Conservation (phyloP, 139 green algal species). For the Volvox africanus region DNA sequence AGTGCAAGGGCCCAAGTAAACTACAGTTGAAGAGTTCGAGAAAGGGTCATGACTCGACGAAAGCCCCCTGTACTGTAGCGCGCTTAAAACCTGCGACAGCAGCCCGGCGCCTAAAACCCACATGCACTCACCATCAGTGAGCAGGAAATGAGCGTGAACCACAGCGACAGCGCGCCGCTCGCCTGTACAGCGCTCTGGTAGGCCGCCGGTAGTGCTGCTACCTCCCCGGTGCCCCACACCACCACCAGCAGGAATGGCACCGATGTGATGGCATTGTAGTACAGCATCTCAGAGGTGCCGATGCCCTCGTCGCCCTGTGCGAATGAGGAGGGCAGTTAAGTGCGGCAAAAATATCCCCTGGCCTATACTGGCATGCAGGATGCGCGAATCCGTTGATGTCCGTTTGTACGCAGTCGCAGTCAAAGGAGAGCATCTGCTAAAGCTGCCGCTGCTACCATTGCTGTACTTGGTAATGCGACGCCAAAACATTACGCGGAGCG, state of each 20-base stretch:
- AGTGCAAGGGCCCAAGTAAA: neutral
- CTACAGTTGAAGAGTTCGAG: neutral
- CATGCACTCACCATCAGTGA: constrained; percentile 45
- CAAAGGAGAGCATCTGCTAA: too few relatives aligned
- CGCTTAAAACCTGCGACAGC: neutral
- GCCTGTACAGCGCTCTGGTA: neutral
- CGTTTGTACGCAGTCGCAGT: too few relatives aligned
- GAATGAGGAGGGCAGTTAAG: neutral
- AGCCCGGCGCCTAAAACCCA: neutral
- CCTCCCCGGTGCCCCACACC: constrained; percentile 64
- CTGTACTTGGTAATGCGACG: too few relatives aligned
- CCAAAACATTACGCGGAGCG: too few relatives aligned
- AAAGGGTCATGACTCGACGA: neutral
- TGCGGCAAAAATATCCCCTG: too few relatives aligned
- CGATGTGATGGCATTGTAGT: constrained; percentile 81
- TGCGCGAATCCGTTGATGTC: too few relatives aligned
- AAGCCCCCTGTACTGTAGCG: neutral
- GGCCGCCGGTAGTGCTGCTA: neutral
- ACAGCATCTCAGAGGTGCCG: constrained; percentile 71
- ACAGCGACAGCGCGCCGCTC: constrained; percentile 19
- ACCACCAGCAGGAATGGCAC: constrained; percentile 70
- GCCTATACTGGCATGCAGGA: too few relatives aligned
- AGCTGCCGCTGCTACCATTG: too few relatives aligned
- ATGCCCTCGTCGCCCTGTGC: constrained; percentile 51
- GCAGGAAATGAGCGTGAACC: constrained; percentile 30